phyloP scores from a whole-genome alignment of 192 early-diverging fungal genomes.

The Neocallimastix lanati region DNA sequence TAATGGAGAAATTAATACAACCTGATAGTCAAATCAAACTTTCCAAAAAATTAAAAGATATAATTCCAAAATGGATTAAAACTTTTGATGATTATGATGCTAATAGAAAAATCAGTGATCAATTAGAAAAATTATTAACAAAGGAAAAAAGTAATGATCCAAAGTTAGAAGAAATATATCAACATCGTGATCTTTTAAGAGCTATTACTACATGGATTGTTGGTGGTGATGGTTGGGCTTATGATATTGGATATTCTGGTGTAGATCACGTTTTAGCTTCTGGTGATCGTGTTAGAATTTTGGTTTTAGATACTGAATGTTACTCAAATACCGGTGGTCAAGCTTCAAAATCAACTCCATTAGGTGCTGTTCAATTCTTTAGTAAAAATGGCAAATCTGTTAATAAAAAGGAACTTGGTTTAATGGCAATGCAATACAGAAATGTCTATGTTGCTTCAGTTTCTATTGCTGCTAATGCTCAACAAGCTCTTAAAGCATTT shows the following conservation, averaged over 20 bases:
- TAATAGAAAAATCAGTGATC: constrained; percentile 22
- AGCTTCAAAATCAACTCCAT: not conserved
- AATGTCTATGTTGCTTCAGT: constrained; percentile 79
- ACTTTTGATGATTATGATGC: constrained; percentile 31
- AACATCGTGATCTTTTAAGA: constrained; percentile 22
- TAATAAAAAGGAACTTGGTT: constrained; percentile 82
- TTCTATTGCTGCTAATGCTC: constrained; percentile 67
- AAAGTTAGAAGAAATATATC: constrained; percentile 12
- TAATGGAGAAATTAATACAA: constrained; percentile 28
- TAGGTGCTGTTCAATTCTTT: not conserved
- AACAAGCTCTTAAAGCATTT: constrained; percentile 71
- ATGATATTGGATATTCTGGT: constrained; percentile 71
- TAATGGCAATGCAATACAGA: constrained; percentile 91
- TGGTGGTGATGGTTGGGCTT: constrained; percentile 70
- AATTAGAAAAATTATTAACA: constrained; percentile 19
- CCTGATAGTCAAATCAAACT: not conserved
- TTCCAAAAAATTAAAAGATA: constrained; percentile 22
- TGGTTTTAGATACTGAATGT: constrained; percentile 72
- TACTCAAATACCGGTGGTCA: constrained; percentile 25
- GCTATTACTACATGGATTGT: constrained; percentile 70
- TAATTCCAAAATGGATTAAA: constrained; percentile 48
- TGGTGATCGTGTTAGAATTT: constrained; percentile 70
- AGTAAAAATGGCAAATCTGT: constrained; percentile 21
- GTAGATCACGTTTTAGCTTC: constrained; percentile 79
- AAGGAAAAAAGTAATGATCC: constrained; percentile 9